Percentiles rank a stretch among this genome's conserved stretches.
phyloP scores from a whole-genome alignment of 257 asterid genomes.

The Scutellaria minor region DNA sequence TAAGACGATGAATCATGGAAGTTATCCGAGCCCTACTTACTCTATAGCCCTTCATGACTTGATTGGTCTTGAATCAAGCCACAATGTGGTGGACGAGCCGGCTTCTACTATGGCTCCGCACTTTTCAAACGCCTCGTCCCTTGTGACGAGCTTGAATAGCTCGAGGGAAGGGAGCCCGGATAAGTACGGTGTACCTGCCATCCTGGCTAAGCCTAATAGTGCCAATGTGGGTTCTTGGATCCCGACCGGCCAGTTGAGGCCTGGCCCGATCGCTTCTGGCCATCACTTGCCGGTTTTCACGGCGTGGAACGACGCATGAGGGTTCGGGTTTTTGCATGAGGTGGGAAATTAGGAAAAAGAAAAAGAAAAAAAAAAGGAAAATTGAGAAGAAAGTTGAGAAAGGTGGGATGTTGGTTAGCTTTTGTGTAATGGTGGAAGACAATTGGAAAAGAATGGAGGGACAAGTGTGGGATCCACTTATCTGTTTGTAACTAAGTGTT shows the following conservation, averaged over 20 bases:
- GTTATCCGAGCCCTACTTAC: constrained; percentile 40
- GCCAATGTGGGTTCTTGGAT: constrained; percentile 44
- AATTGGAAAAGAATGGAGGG: constrained; percentile 30
- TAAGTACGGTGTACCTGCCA: constrained; percentile 38
- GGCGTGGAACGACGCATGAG: constrained; percentile 64
- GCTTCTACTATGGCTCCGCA: constrained; percentile 34
- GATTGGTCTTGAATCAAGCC: constrained; percentile 45
- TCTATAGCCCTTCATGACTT: constrained; percentile 52
- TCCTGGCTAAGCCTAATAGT: constrained; percentile 20
- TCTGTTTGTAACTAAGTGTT: constrained; percentile 38
- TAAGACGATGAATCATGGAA: constrained; percentile 37
- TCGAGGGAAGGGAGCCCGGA: constrained; percentile 85
- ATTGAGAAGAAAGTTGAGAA: not conserved
- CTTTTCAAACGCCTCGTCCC: constrained; percentile 62
- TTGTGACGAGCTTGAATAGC: constrained; percentile 75
- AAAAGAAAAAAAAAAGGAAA: not conserved
- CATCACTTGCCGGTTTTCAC: constrained; percentile 74
- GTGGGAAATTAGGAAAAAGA: not conserved
- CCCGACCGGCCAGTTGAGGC: constrained; percentile 49
- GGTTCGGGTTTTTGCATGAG: constrained; percentile 38
- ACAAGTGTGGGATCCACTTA: constrained; percentile 47
- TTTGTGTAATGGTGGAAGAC: constrained; percentile 36
- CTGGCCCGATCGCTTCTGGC: constrained; percentile 54
- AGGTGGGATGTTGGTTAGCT: constrained; percentile 1
- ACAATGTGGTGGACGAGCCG: constrained; percentile 30